Conservation (phyloP, 2,329 filamentous ascomycete genomes). For the Pseudofabraea citricarpa region DNA sequence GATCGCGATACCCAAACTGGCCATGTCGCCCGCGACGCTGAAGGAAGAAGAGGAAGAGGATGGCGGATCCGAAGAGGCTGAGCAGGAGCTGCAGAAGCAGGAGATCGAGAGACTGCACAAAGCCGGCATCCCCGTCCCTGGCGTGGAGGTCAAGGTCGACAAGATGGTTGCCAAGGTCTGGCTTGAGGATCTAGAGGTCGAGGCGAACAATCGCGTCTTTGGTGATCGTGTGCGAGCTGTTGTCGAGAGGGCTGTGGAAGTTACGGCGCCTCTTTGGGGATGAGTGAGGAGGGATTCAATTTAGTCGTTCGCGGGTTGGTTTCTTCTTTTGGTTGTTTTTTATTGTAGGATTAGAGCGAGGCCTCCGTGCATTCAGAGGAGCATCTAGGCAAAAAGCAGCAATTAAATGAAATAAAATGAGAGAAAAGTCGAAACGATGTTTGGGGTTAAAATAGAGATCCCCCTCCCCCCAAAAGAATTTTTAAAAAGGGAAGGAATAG, state of each 20-base stretch:
- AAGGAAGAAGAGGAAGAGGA: constrained; percentile 21
- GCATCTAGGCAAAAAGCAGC: no score
- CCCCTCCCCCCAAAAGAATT: no score
- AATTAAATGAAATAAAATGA: no score
- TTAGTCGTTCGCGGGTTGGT: no score
- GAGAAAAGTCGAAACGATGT: no score
- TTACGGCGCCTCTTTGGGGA: constrained; percentile 70
- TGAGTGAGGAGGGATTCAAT: no score
- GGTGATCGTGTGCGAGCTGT: constrained; percentile 83
- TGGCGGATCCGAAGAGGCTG: constrained; percentile 29
- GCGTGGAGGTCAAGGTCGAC: constrained; percentile 81
- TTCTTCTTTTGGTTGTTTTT: no score
- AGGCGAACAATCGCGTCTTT: constrained; percentile 74
- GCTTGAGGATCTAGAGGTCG: constrained; percentile 88
- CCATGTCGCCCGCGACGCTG: constrained; percentile 5
- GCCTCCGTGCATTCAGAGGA: no score
- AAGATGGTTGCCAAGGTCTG: constrained; percentile 84
- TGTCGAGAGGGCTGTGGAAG: constrained; percentile 84
- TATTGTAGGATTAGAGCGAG: no score
- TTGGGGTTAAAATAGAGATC: no score
- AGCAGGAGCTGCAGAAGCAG: constrained; percentile 36
- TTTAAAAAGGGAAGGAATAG: no score
- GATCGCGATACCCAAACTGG: constrained; percentile 59
- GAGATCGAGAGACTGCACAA: constrained; percentile 77
- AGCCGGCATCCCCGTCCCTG: constrained; percentile 85